Conservation (phyloP, 1,284 basidiomycete species). For the Cryptococcus jaspeensis region DNA sequence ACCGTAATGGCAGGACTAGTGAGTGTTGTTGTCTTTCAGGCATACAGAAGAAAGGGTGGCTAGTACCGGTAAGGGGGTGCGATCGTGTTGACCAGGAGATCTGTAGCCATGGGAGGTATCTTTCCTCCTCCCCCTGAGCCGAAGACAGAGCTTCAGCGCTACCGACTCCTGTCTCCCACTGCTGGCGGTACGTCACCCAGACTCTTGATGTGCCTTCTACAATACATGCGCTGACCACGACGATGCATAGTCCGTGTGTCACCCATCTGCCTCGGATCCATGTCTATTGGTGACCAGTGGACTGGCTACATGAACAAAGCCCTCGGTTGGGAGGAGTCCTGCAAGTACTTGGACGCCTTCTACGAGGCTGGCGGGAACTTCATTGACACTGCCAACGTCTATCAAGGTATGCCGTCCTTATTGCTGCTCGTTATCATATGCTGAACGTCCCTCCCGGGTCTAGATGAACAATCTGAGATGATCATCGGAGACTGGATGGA, state of each 20-base stretch:
- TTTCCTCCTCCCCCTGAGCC: constrained; percentile 31
- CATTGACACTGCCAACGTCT: constrained; percentile 42
- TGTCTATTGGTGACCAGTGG: constrained; percentile 4
- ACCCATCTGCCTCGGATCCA: constrained; percentile 7
- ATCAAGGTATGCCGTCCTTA: constrained; percentile 4
- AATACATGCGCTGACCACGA: background rate
- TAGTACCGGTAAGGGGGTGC: background rate
- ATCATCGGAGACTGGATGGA: constrained; percentile 52
- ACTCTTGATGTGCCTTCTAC: background rate
- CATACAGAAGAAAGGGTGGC: background rate
- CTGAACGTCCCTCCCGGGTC: constrained; percentile 8
- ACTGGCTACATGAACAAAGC: background rate
- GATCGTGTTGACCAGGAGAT: too few relatives aligned
- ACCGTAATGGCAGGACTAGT: constrained; percentile 3
- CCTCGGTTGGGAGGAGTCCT: constrained; percentile 14
- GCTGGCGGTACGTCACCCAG: constrained; percentile 43
- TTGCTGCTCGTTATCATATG: background rate
- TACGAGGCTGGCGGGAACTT: constrained; percentile 41
- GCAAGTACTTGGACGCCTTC: constrained; percentile 38
- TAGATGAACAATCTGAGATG: constrained; percentile 44
- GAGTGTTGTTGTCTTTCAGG: too few relatives aligned
- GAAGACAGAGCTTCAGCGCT: constrained; percentile 44
- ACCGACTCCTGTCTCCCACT: constrained; percentile 53
- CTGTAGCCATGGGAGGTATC: constrained; percentile 14
- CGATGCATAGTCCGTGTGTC: constrained; percentile 4